phyloP scores from a whole-genome alignment of 2,329 filamentous ascomycete genomes.

The Graphiopsis chlorocephala region DNA sequence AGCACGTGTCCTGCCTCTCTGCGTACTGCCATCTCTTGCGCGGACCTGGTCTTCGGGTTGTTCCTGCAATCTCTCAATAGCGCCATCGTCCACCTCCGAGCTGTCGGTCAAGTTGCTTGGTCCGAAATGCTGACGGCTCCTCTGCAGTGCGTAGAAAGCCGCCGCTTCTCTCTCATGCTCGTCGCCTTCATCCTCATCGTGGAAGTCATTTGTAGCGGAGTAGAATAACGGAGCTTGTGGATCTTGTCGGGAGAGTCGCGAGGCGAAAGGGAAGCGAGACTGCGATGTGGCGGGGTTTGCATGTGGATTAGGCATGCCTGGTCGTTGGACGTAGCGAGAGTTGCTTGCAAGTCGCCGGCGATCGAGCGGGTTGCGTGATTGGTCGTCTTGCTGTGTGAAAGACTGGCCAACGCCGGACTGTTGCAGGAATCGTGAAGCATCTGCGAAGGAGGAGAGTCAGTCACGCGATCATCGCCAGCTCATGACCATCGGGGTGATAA shows the following conservation, averaged over 20 bases:
- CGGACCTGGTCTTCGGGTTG: conserved; percentile 36
- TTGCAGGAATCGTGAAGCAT: conserved; percentile 93
- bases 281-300: conserved; percentile 75
- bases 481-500: conserved; percentile 27
- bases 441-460: conserved; percentile 51
- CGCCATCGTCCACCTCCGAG: conserved; percentile 72
- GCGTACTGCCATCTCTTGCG: conserved; percentile 39
- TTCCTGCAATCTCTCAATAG: conserved; percentile 41
- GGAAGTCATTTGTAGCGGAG: conserved; percentile 83
- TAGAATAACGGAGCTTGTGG: conserved; percentile 87
- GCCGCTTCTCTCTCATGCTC: conserved; percentile 87
- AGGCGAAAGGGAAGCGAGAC: conserved; percentile 74
- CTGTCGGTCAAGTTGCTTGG: conserved; percentile 81
- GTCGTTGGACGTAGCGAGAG: conserved; percentile 50
- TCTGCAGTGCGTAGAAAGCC: conserved; percentile 89
- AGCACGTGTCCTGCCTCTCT: conserved; percentile 38
- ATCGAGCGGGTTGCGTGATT: conserved; percentile 48
- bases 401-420: conserved; percentile 92
- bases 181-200: conserved; percentile 89
- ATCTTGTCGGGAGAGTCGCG: conserved; percentile 65
- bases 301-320: conserved; percentile 55
- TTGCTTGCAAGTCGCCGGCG: conserved; percentile 46
- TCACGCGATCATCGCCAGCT: conserved; percentile 40
- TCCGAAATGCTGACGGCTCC: conserved; percentile 84
- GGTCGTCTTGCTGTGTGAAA: conserved; percentile 53